Percentiles rank a stretch among this genome's conserved stretches.
phyloP scores from a whole-genome alignment of 2,329 filamentous ascomycete genomes.

The Colletotrichum navitas region DNA sequence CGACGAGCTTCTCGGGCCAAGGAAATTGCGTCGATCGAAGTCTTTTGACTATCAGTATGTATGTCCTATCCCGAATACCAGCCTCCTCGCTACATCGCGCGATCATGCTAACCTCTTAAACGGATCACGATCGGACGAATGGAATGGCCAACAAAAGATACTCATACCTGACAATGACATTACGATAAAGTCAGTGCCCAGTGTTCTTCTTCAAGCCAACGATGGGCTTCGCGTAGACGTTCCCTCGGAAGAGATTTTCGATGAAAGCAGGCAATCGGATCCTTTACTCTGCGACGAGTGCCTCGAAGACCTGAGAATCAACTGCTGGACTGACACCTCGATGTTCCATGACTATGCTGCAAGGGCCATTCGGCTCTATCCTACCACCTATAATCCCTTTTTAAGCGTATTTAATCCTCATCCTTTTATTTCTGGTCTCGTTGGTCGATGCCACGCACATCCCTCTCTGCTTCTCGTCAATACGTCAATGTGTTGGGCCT shows the following conservation, averaged over 20 bases:
- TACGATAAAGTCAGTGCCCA: neutral
- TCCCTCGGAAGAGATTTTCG: too few species aligned
- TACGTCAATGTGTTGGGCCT: constrained; percentile 52
- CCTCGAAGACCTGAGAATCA: constrained; percentile 48
- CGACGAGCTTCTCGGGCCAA: constrained; percentile 1
- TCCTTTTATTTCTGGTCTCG: constrained; percentile 52
- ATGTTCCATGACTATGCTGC: constrained; percentile 50
- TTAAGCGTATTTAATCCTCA: constrained; percentile 52
- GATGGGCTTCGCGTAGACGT: neutral
- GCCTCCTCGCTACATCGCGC: neutral
- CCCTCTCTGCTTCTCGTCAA: constrained; percentile 54
- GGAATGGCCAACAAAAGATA: neutral
- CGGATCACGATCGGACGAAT: neutral
- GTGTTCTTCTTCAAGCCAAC: neutral
- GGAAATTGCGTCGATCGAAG: constrained; percentile 9
- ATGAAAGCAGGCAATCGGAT: constrained; percentile 19
- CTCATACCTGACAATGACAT: neutral
- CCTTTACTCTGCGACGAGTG: constrained; percentile 47
- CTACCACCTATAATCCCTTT: constrained; percentile 55
- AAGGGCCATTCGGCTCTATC: constrained; percentile 52
- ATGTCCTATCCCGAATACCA: neutral
- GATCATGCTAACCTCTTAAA: neutral
- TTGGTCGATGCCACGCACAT: constrained; percentile 43
- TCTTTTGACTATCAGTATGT: constrained; percentile 36
- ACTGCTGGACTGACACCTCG: constrained; percentile 52